These are phyloP conservation scores for Clonostachys rhizophaga DNA, from an alignment of 2,329 filamentous ascomycete genomes.

Conservation along the genomic window DNA sequence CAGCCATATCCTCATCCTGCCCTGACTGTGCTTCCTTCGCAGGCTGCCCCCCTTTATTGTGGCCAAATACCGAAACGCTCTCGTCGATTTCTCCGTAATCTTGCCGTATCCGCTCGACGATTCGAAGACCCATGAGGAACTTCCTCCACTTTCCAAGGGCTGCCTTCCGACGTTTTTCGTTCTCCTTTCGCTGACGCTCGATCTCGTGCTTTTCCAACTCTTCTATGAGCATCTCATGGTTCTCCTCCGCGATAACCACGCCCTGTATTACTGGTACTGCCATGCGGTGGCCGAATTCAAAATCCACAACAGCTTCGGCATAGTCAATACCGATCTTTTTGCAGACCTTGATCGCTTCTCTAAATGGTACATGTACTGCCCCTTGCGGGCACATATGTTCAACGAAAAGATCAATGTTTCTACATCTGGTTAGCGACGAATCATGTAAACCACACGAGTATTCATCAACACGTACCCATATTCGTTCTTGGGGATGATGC, in stretches of 20 bases:
- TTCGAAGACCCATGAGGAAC: slow-evolving; percentile 79
- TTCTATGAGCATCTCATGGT: slow-evolving; percentile 69
- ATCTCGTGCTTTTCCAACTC: slow-evolving; percentile 75
- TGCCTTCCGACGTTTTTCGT: slow-evolving; percentile 73
- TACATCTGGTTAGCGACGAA: slow-evolving; percentile 13
- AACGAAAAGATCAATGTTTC: slow-evolving; percentile 91
- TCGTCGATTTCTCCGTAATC: slow-evolving; percentile 67
- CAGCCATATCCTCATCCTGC: slow-evolving; percentile 48
- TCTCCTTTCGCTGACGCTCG: slow-evolving; percentile 72
- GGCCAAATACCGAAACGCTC: slow-evolving; percentile 48
- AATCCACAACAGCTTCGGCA: slow-evolving; percentile 91
- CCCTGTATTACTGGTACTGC: slow-evolving; percentile 89
- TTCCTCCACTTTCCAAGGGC: slow-evolving; percentile 79
- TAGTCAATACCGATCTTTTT: slow-evolving; percentile 81
- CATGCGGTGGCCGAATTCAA: slow-evolving; percentile 93
- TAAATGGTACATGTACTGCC: slow-evolving; percentile 77
- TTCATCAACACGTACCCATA: slow-evolving; percentile 53
- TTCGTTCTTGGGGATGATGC: slow-evolving; percentile 86
- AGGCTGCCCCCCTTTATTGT: slow-evolving; percentile 22
- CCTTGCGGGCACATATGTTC: slow-evolving; percentile 86
- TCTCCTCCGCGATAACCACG: slow-evolving; percentile 80
- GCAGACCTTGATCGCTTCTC: slow-evolving; percentile 74
- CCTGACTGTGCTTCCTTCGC: slow-evolving; percentile 1
- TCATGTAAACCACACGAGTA: background rate
- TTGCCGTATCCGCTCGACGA: slow-evolving; percentile 69